Base-by-base conservation (phyloP, 768 basidiomycete species). In the Agaricus sinodeliciosus region DNA sequence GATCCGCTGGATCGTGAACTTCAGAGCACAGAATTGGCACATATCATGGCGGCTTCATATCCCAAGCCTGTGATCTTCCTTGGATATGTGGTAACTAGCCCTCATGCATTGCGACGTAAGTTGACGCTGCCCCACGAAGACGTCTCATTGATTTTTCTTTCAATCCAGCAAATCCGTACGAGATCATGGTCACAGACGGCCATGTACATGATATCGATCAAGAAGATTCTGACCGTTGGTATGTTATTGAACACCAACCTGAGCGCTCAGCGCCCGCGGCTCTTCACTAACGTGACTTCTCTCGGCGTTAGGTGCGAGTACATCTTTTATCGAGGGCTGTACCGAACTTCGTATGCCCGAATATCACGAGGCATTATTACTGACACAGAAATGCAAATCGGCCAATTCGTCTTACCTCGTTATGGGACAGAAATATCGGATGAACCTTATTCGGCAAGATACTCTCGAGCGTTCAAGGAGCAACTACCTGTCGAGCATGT, bases 311-410 rank as follows among this genome's bases (percentile, higher is more conserved):
- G 89, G 88, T 95, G 92, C 69, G 89, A 94, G 72, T 94, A 94
- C 62, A 90, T 95, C 46, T 69, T 90, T 22, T 94, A 90, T 64
- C 80, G 91, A 9, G 89, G 85, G 1, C 60, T 91, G 22, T 85
- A 89, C 62, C 76, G 87, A 15, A 89, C 87, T 2, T 72, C 84
- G n/a, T 94, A 90, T 63, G 91, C 86, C 0, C 79, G 92, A 15
- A 67, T 95, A 15, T 89, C 90, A 9, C 79, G 90, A 16, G 84
- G 89, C 19, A 82, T 82, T 31, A 86, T 95, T 57, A 93, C 90
- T 22, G 93, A 95, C 61, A 94, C 93, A 1, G 91, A 94, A 62
- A 75, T 93, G 48, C 93, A 93, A 67, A 81, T 94, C 35, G 91
- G 84, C 9, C 90, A 89, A 65, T 94, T 93, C 62, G 76, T 87